Base-by-base conservation (phyloP, 140 eudicot genomes). In the Oenanthe javanica region DNA sequence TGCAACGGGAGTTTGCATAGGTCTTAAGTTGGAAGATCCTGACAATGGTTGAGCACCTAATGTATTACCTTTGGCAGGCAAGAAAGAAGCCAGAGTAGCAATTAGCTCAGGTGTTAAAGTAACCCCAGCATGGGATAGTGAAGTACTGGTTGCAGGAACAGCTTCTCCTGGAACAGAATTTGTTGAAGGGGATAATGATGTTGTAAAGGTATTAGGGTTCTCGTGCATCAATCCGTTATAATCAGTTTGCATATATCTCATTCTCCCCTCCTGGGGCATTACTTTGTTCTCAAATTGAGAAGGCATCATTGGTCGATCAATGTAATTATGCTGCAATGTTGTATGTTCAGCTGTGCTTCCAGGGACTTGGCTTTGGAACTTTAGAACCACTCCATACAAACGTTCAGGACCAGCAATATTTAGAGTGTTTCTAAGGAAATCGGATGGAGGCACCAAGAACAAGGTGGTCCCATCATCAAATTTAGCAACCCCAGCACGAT, bases 381-480 rank as follows among this genome's bases (percentile, higher is more conserved):
- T 93, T 5, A 95, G 83, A 87, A 92, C 95, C 25, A 95, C 99
- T 21, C 99, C 99, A 83, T 95, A 95, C 42, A 95, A 87, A 74
- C 99, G 93, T 84, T 88, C 96, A 2, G 95, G 99, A 15, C 99
- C 97, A 52, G 85, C 64, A 47, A 95, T 89, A 49, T 92, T 88
- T 78, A 95, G 86, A 71, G 93, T 96, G 5, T 87, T 81, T 40
- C 89, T 71, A 15, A 95, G 91, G 54, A 95, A 95, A 76, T 90
- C 95, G 31, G 98, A 94, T 45, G 99, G 99, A 79, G 99, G 99
- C 79, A 95, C 99, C 90, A 95, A 84, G 74, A 95, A 95, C 42
- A 95, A 84, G 78, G 96, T 92, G 79, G 97, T 95, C n/a, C 99
- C 99, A 80, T 95, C 99, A 70, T 89, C 92, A 76, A 90, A 91